Evolutionary conservation across 805 yeast species (phyloP).

Genomic region (Metschnikowia peoriensis): DNA sequence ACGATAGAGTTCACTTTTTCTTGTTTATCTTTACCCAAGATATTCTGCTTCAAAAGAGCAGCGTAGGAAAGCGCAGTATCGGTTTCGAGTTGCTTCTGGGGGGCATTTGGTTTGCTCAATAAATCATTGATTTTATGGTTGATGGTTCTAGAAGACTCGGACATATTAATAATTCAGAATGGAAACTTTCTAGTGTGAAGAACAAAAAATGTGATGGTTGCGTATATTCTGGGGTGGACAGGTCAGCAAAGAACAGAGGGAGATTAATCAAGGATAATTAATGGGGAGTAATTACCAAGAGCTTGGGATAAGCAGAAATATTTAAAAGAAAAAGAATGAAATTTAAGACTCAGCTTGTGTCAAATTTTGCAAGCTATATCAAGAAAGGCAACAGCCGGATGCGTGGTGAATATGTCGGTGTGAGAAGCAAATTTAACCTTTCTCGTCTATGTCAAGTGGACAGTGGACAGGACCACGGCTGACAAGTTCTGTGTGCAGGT

Average conservation of each 20-base stretch:
- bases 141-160: conserved; percentile 42
- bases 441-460: too few species aligned
- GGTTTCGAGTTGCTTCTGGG: conserved; percentile 32
- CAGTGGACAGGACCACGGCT: too few species aligned
- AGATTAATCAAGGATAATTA: too few species aligned
- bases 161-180: conserved; percentile 20
- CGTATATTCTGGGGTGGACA: not conserved
- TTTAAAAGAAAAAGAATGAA: too few species aligned
- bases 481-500: too few species aligned
- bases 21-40: conserved; percentile 46
- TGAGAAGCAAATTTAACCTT: too few species aligned
- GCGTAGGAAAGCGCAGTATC: conserved; percentile 35
- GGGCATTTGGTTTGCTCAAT: conserved; percentile 32
- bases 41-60: conserved; percentile 37
- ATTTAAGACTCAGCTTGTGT: too few species aligned
- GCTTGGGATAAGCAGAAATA: not conserved
- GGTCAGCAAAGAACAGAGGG: not conserved
- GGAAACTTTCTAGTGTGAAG: not conserved
- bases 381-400: too few species aligned
- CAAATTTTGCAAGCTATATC: too few species aligned
- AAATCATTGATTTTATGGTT: conserved; percentile 45
- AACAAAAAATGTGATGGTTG: not conserved
- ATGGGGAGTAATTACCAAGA: not conserved
- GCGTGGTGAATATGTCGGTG: too few species aligned
- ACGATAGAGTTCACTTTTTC: conserved; percentile 53